A percentile compares a stretch with the other conserved stretches of the same genome.
These are phyloP conservation scores for Saturnispora sekii DNA, from an alignment of 805 yeast genomes.

Conservation along the genomic window DNA sequence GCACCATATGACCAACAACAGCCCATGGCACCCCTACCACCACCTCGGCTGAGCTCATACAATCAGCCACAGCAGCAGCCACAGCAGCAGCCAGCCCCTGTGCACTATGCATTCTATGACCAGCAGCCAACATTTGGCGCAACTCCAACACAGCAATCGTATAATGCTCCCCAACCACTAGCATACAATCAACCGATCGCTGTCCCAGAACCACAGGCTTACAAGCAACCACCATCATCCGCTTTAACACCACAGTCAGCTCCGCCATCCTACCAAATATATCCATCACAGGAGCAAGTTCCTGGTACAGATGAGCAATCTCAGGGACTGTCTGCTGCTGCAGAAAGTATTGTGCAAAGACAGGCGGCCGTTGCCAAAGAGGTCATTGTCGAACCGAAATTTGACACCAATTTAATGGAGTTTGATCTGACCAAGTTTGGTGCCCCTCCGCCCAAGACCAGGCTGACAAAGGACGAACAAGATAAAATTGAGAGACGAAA, in stretches of 20 bases:
- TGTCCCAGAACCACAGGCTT: not conserved
- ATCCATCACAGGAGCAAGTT: too few species aligned
- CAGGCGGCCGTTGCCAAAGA: conserved; percentile 15
- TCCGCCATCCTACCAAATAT: not conserved
- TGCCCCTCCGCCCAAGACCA: conserved; percentile 39
- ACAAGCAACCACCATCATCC: too few species aligned
- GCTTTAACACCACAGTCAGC: not conserved
- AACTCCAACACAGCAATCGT: not conserved
- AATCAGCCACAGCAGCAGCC: conserved; percentile 4
- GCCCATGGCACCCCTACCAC: not conserved
- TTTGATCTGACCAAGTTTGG: conserved; percentile 31
- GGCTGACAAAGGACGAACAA: conserved; percentile 19
- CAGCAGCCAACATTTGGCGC: not conserved
- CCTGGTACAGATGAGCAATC: not conserved
- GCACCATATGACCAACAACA: conserved; percentile 9
- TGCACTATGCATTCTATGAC: not conserved
- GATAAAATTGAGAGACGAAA: conserved; percentile 17
- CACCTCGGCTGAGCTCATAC: too few species aligned
- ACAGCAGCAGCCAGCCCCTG: conserved; percentile 5
- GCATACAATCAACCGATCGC: conserved; percentile 5
- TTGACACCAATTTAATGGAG: conserved; percentile 24
- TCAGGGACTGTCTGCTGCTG: not conserved
- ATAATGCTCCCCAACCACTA: not conserved
- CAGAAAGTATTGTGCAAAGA: conserved; percentile 5
- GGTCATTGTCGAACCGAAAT: conserved; percentile 21